Conservation (phyloP, 108 stramenopile species). For the Cyclotella baltica region DNA sequence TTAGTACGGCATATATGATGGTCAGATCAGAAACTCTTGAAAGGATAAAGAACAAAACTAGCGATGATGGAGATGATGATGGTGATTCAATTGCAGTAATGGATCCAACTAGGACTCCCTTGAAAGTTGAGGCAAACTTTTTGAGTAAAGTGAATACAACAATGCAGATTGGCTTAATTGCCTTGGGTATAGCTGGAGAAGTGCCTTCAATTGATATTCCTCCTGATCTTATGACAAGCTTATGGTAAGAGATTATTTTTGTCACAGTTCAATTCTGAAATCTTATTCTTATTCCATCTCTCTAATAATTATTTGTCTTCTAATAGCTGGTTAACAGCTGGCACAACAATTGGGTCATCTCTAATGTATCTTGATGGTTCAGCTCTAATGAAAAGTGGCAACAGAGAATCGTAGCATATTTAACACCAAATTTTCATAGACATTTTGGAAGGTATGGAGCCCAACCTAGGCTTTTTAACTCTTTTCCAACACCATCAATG, state of each 20-base stretch:
- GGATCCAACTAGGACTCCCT: constrained; percentile 62
- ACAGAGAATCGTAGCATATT: constrained; percentile 9
- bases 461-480: constrained; percentile 71
- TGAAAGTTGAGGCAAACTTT: constrained; percentile 73
- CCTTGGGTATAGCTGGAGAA: constrained; percentile 54
- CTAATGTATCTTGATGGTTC: constrained; percentile 48
- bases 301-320: neutral
- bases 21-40: constrained; percentile 37
- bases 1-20: constrained; percentile 48
- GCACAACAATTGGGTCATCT: constrained; percentile 50
- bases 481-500: constrained; percentile 73
- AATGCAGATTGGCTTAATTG: constrained; percentile 74
- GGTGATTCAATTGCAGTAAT: constrained; percentile 51
- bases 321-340: constrained; percentile 50
- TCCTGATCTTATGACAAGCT: constrained; percentile 34
- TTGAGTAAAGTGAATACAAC: constrained; percentile 84
- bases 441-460: constrained; percentile 11
- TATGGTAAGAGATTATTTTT: constrained; percentile 18
- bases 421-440: neutral
- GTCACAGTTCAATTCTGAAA: too few relatives aligned
- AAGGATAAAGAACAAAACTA: constrained; percentile 16
- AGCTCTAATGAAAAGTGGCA: constrained; percentile 39
- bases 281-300: neutral
- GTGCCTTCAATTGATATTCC: constrained; percentile 38
- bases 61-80: constrained; percentile 10